Percentiles rank a stretch among this genome's conserved stretches.
Conservation (phyloP, 768 basidiomycete species). For the Collybia mongolica region DNA sequence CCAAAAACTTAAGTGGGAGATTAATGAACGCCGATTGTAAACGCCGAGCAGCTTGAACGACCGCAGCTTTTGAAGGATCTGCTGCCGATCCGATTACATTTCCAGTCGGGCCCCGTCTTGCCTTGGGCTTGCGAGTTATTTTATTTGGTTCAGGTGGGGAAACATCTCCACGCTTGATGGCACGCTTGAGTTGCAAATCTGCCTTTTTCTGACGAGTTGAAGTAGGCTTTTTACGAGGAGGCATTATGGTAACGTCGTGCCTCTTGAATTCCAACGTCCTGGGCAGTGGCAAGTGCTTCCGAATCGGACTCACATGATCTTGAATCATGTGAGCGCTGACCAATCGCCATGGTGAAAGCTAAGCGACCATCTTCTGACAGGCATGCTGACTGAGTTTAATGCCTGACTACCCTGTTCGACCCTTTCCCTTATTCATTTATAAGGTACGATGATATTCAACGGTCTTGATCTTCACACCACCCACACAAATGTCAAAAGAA, state of each 20-base stretch:
- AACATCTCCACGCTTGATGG: slow-evolving; percentile 78
- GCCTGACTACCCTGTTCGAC: no score
- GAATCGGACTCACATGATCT: neutral
- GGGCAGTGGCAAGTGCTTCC: neutral
- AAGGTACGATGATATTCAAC: neutral
- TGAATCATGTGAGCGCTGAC: no score
- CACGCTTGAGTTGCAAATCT: slow-evolving; percentile 75
- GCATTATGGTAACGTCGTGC: no score
- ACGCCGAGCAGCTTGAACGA: slow-evolving; percentile 41
- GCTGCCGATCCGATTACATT: slow-evolving; percentile 19
- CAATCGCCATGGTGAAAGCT: no score
- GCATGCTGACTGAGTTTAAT: no score
- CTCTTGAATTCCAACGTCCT: no score
- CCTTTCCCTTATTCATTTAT: no score
- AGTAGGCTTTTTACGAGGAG: slow-evolving; percentile 47
- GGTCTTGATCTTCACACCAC: neutral
- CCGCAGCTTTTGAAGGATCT: slow-evolving; percentile 23
- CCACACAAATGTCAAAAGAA: neutral
- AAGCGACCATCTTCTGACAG: no score
- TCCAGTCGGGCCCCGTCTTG: slow-evolving; percentile 30
- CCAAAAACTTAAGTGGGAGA: slow-evolving; percentile 57
- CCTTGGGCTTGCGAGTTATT: slow-evolving; percentile 22
- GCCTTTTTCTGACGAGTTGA: slow-evolving; percentile 72
- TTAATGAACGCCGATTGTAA: slow-evolving; percentile 74
- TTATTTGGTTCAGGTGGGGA: slow-evolving; percentile 34